phyloP scores from a whole-genome alignment of 2,329 filamentous ascomycete species.

The Aureobasidium uvarum region DNA sequence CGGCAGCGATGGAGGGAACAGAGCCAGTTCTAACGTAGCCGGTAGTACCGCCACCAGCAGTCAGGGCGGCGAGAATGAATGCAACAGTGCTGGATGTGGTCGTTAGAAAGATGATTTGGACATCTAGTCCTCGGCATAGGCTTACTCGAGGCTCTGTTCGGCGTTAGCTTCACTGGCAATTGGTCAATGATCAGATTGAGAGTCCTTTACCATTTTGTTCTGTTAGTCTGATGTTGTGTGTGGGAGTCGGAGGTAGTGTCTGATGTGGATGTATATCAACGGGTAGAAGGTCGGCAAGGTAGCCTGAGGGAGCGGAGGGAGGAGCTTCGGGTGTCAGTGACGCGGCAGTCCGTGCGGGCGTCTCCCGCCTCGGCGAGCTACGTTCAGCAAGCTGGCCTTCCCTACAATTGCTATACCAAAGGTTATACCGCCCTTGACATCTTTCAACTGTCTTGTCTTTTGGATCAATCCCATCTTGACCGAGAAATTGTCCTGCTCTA shows the following conservation, averaged over 20 bases:
- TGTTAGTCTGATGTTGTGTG: not conserved
- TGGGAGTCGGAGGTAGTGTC: not conserved
- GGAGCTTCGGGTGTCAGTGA: not conserved
- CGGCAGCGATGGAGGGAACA: constrained; percentile 80
- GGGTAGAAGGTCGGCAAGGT: not conserved
- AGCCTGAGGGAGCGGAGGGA: not conserved
- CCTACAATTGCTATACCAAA: not conserved
- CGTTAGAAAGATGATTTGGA: not conserved
- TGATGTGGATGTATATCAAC: not conserved
- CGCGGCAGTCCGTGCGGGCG: constrained; percentile 3
- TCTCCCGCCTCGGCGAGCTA: not conserved
- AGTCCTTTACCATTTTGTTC: not conserved
- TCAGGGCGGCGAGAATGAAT: constrained; percentile 75
- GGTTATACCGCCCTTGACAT: not conserved
- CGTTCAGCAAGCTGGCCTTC: constrained; percentile 18
- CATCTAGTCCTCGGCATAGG: not conserved
- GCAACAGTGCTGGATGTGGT: constrained; percentile 53
- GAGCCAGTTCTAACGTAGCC: constrained; percentile 85
- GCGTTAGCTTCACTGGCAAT: constrained; percentile 5
- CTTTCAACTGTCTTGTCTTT: not conserved
- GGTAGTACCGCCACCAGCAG: constrained; percentile 80
- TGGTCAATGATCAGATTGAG: not conserved
- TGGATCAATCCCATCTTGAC: too few relatives aligned
- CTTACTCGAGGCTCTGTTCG: constrained; percentile 27
- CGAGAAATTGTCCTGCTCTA: not conserved